phyloP scores from a whole-genome alignment of 1,284 basidiomycete species.

The Fomes fomentarius region DNA sequence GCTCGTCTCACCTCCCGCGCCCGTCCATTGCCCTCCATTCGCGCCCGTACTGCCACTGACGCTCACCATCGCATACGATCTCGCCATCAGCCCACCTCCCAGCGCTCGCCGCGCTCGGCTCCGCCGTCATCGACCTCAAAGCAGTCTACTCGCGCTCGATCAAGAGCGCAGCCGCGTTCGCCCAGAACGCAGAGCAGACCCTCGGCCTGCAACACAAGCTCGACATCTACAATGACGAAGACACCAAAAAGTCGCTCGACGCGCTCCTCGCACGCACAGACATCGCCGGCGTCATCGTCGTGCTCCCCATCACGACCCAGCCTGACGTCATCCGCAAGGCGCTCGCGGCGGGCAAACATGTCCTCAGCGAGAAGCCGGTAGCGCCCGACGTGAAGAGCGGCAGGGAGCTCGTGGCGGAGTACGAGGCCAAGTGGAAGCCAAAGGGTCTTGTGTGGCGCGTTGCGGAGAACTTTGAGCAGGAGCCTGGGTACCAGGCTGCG shows the following conservation, averaged over 20 bases:
- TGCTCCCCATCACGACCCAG: constrained; percentile 77
- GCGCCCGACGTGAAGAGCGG: constrained; percentile 70
- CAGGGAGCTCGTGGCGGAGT: constrained; percentile 64
- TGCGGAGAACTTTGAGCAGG: constrained; percentile 84
- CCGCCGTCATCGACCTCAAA: constrained; percentile 51
- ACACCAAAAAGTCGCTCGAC: constrained; percentile 53
- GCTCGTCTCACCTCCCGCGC: too few relatives aligned
- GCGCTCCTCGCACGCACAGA: constrained; percentile 66
- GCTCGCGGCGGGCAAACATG: constrained; percentile 79
- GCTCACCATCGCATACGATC: not conserved
- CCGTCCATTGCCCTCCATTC: too few relatives aligned
- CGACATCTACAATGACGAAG: constrained; percentile 60
- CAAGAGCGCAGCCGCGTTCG: constrained; percentile 58
- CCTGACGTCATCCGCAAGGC: constrained; percentile 67
- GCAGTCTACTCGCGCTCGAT: constrained; percentile 83
- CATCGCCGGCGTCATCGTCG: constrained; percentile 74
- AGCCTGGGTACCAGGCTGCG: constrained; percentile 60
- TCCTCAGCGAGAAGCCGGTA: constrained; percentile 87
- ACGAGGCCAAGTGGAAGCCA: constrained; percentile 64
- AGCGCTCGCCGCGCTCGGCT: constrained; percentile 57
- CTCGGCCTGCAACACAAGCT: constrained; percentile 49
- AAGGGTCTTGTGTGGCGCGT: constrained; percentile 82
- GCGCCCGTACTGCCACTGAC: too few relatives aligned
- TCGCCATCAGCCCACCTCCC: constrained; percentile 67
- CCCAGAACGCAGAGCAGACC: constrained; percentile 42